Conservation (phyloP, 371 early-diverging fungal genomes). For the Lichtheimia hyalospora region DNA sequence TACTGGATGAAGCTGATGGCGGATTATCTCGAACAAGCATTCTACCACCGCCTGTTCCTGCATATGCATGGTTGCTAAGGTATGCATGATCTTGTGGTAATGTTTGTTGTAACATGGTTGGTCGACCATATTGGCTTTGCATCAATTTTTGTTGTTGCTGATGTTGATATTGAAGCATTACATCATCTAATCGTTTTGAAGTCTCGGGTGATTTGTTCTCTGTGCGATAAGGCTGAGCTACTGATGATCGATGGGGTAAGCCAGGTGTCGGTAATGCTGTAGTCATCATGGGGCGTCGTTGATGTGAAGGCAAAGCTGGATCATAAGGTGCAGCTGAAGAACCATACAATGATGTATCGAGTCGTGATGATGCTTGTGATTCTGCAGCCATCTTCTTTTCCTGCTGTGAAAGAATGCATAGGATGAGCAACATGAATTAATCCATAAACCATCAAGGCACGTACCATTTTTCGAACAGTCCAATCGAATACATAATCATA, state of each 20-base stretch:
- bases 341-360: constrained; percentile 17
- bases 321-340: constrained; percentile 16
- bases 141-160: constrained; percentile 27
- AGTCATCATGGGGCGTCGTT: constrained; percentile 24
- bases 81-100: constrained; percentile 28
- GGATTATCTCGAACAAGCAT: constrained; percentile 35
- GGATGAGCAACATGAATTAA: neutral
- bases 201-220: constrained; percentile 45
- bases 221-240: constrained; percentile 31
- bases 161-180: constrained; percentile 52
- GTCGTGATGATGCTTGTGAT: constrained; percentile 4
- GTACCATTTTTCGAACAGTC: constrained; percentile 68
- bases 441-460: neutral
- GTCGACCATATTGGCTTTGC: constrained; percentile 10
- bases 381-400: constrained; percentile 23
- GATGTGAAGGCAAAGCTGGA: constrained; percentile 18
- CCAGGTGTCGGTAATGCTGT: constrained; percentile 31
- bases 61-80: constrained; percentile 25
- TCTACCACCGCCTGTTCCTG: constrained; percentile 32
- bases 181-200: constrained; percentile 46
- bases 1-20: constrained; percentile 17
- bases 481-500: constrained; percentile 99
- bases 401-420: constrained; percentile 12
- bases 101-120: constrained; percentile 12
- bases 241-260: constrained; percentile 18